Evolutionary conservation across 257 asterid genomes (phyloP).

Genomic region (Solanum bukasovii): DNA sequence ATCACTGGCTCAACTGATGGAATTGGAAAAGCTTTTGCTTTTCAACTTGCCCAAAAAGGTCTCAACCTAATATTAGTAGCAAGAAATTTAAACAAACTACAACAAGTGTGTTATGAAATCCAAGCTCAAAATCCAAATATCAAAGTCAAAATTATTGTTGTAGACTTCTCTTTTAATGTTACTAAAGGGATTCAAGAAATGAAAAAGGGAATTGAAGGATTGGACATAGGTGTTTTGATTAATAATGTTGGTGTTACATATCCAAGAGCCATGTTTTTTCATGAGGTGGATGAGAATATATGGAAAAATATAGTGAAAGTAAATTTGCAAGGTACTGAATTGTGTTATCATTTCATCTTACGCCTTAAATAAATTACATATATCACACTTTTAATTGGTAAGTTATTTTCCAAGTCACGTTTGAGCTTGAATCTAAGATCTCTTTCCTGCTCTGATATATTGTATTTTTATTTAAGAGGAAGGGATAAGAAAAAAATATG

Average conservation of each 20-base stretch:
- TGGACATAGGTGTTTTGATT: constrained; percentile 71
- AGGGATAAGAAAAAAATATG: background rate
- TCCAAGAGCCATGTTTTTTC: constrained; percentile 57
- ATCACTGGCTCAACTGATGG: constrained; percentile 88
- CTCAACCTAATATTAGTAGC: constrained; percentile 62
- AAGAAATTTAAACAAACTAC: constrained; percentile 33
- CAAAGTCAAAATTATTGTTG: constrained; percentile 17
- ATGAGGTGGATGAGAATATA: constrained; percentile 48
- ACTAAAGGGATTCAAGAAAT: constrained; percentile 7
- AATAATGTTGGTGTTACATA: constrained; percentile 83
- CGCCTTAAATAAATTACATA: background rate
- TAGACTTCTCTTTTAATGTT: constrained; percentile 33
- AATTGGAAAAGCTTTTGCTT: constrained; percentile 67
- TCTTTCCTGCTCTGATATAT: background rate
- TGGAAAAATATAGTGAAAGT: constrained; percentile 68
- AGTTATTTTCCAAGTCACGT: background rate
- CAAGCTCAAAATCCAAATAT: constrained; percentile 11
- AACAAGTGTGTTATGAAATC: constrained; percentile 28
- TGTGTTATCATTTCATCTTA: background rate
- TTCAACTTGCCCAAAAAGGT: constrained; percentile 47
- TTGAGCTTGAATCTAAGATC: background rate
- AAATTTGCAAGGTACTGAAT: constrained; percentile 28
- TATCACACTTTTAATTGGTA: background rate
- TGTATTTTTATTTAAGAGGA: background rate
- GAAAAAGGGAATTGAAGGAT: constrained; percentile 22